Evolutionary conservation across 2,329 filamentous ascomycete genomes (phyloP).

Genomic region (Microdochium paspali): DNA sequence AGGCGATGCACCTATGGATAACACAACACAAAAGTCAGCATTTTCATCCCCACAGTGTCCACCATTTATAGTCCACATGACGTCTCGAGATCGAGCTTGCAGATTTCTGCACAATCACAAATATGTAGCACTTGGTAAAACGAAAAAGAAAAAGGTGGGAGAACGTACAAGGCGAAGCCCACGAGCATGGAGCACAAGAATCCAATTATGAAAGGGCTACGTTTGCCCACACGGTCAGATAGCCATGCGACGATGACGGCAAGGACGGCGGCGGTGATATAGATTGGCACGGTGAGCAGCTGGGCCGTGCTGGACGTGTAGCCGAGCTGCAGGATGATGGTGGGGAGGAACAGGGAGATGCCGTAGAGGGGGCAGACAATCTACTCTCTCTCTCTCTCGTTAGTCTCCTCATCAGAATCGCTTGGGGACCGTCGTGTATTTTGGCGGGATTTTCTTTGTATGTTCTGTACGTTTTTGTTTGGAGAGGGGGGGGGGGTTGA

Average conservation of each 20-base stretch:
- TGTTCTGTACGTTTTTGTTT: no score
- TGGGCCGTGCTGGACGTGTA: constrained; percentile 50
- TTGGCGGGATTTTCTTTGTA: no score
- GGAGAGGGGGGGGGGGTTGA: no score
- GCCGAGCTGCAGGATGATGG: constrained; percentile 51
- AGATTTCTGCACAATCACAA: no score
- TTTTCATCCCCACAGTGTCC: no score
- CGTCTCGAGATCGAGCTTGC: no score
- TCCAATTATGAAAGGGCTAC: constrained; percentile 44
- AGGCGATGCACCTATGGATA: constrained; percentile 43
- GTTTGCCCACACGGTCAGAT: constrained; percentile 44
- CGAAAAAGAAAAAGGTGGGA: neutral
- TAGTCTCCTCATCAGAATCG: neutral
- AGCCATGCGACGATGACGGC: constrained; percentile 42
- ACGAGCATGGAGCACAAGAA: constrained; percentile 43
- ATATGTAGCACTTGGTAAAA: no score
- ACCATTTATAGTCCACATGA: no score
- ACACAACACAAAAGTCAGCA: no score
- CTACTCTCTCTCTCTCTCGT: constrained; percentile 15
- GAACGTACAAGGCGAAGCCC: constrained; percentile 43
- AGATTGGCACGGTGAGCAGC: constrained; percentile 51
- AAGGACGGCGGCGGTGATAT: constrained; percentile 53
- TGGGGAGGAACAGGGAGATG: constrained; percentile 51
- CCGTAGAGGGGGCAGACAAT: constrained; percentile 45
- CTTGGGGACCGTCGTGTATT: no score